phyloP scores from a whole-genome alignment of 2,329 filamentous ascomycete species.

The Rasamsonia emersonii region DNA sequence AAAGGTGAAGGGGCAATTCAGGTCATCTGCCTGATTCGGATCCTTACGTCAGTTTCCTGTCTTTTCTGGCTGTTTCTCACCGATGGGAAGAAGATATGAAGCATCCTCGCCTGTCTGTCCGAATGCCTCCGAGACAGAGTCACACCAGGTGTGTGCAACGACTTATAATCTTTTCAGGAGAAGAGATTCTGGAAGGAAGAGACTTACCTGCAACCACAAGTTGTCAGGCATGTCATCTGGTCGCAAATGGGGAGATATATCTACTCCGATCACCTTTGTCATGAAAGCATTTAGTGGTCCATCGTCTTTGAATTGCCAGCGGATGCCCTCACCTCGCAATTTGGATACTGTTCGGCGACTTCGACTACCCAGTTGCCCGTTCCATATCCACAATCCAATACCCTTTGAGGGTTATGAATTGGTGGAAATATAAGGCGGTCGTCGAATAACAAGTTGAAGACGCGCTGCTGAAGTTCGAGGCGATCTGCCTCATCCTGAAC shows the following conservation, averaged over 20 bases:
- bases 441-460: slow-evolving; percentile 58
- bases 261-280: slow-evolving; percentile 58
- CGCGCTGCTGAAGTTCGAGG: slow-evolving; percentile 53
- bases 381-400: slow-evolving; percentile 67
- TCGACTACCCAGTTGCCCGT: slow-evolving; percentile 63
- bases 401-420: slow-evolving; percentile 46
- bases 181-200: background rate
- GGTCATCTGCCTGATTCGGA: slow-evolving; percentile 51
- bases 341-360: slow-evolving; percentile 55
- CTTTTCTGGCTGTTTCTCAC: slow-evolving; percentile 4
- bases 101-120: too few species aligned
- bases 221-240: slow-evolving; percentile 58
- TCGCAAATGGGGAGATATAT: slow-evolving; percentile 62
- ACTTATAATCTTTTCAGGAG: too few species aligned
- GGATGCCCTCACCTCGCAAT: slow-evolving; percentile 49
- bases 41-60: slow-evolving; percentile 12
- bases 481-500: slow-evolving; percentile 58
- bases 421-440: slow-evolving; percentile 62
- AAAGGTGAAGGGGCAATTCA: slow-evolving; percentile 63
- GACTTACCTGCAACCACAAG: slow-evolving; percentile 53
- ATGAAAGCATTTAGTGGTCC: slow-evolving; percentile 4
- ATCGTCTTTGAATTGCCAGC: slow-evolving; percentile 4
- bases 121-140: too few species aligned
- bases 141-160: too few species aligned
- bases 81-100: too few species aligned